Conservation (phyloP, 1,139 yeast genomes). For the Protomyces macrosporus region DNA sequence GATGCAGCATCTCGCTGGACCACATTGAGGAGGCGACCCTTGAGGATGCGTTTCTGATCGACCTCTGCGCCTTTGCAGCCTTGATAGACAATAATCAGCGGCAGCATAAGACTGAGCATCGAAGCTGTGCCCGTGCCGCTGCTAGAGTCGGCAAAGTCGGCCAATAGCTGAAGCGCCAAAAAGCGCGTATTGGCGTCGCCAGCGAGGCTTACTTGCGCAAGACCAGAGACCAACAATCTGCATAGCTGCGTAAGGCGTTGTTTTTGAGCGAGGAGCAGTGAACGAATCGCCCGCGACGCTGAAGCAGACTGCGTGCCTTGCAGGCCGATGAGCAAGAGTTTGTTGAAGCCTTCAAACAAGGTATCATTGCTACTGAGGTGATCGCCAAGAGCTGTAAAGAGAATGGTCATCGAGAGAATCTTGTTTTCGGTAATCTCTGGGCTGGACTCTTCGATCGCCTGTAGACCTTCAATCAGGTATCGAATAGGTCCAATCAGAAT, state of each 20-base stretch:
- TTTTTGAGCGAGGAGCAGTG: background rate
- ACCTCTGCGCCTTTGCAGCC: background rate
- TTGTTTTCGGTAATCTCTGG: conserved; percentile 6
- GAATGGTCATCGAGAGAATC: conserved; percentile 11
- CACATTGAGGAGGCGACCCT: background rate
- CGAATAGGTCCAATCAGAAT: conserved; percentile 13
- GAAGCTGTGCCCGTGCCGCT: background rate
- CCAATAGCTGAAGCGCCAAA: background rate
- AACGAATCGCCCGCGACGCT: background rate
- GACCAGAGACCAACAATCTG: background rate
- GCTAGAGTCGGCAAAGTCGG: background rate
- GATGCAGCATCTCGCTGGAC: background rate
- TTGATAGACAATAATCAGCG: background rate
- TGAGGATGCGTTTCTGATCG: background rate
- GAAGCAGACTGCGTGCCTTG: background rate
- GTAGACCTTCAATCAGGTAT: conserved; percentile 3
- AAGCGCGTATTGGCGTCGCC: background rate
- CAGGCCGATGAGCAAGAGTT: background rate
- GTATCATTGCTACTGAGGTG: conserved; percentile 3
- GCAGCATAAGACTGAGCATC: background rate
- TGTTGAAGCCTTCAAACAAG: background rate
- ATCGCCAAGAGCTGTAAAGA: conserved; percentile 3
- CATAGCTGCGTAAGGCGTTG: background rate
- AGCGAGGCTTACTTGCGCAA: background rate
- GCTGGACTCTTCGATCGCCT: background rate